phyloP scores from a whole-genome alignment of 2,329 filamentous ascomycete genomes.

The Penicillium sp. region DNA sequence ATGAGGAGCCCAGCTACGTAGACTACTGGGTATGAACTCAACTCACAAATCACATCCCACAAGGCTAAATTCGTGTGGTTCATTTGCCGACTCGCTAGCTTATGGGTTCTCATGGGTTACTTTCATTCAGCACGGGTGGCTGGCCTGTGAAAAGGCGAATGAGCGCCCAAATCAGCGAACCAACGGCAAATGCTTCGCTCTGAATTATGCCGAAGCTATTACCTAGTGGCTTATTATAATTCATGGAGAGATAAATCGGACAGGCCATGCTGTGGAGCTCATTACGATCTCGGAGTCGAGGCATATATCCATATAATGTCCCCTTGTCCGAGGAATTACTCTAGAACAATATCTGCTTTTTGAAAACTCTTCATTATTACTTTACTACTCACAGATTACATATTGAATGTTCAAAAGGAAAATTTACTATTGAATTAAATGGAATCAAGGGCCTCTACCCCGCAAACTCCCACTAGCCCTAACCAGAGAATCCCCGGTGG shows the following conservation, averaged over 20 bases:
- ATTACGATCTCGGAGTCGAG: not conserved
- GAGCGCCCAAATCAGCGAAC: not conserved
- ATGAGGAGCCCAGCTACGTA: not conserved
- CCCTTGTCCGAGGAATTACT: not conserved
- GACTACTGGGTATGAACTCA: not conserved
- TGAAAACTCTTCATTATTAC: not conserved
- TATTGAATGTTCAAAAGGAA: not conserved
- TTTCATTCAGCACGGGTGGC: no score
- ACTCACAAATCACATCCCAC: not conserved
- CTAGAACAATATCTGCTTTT: not conserved
- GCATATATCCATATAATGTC: not conserved
- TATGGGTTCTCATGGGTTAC: not conserved
- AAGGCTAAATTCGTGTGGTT: not conserved
- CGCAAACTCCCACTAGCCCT: not conserved
- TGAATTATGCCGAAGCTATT: conserved; percentile 6
- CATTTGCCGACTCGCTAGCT: not conserved
- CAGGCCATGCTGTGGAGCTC: no score
- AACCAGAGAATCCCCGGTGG: conserved; percentile 7
- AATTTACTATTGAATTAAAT: not conserved
- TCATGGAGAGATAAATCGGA: not conserved
- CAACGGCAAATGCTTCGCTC: conserved; percentile 11
- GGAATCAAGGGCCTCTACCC: not conserved
- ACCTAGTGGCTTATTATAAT: not conserved
- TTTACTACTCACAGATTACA: not conserved
- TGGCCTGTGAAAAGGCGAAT: not conserved